Evolutionary conservation across 2,329 filamentous ascomycete species (phyloP).

Genomic region (Niveomyces coronatus): DNA sequence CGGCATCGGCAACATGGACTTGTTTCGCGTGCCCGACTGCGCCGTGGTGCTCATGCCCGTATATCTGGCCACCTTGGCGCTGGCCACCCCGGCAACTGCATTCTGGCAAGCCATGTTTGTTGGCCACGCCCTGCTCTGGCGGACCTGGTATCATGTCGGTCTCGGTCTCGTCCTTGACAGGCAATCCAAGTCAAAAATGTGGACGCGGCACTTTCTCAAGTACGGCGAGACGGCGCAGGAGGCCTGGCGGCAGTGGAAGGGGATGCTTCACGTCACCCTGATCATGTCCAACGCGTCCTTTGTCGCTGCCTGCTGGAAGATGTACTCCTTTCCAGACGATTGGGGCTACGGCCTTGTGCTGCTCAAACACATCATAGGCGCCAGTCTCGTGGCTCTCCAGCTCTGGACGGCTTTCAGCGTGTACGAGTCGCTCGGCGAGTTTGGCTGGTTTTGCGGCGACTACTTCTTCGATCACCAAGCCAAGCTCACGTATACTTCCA

Average conservation of each 20-base stretch:
- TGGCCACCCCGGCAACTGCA: slow-evolving; percentile 67
- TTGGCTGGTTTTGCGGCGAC: slow-evolving; percentile 98
- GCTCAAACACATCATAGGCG: slow-evolving; percentile 77
- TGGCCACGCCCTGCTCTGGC: slow-evolving; percentile 69
- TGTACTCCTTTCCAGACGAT: slow-evolving; percentile 78
- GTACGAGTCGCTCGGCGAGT: slow-evolving; percentile 91
- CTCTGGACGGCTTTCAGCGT: slow-evolving; percentile 89
- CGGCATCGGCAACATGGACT: slow-evolving; percentile 73
- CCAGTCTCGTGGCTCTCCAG: slow-evolving; percentile 72
- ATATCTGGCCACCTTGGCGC: slow-evolving; percentile 64
- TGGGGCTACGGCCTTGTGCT: slow-evolving; percentile 82
- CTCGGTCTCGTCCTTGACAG: slow-evolving; percentile 74
- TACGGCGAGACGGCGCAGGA: slow-evolving; percentile 84
- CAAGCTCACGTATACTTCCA: slow-evolving; percentile 88
- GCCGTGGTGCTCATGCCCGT: slow-evolving; percentile 66
- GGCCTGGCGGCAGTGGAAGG: slow-evolving; percentile 97
- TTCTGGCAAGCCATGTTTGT: slow-evolving; percentile 72
- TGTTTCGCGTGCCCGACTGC: slow-evolving; percentile 79
- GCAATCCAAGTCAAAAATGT: slow-evolving; percentile 85
- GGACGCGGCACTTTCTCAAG: slow-evolving; percentile 96
- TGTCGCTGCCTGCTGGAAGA: slow-evolving; percentile 87
- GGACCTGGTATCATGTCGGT: slow-evolving; percentile 84
- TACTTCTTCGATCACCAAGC: slow-evolving; percentile 91
- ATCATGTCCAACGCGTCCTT: slow-evolving; percentile 83
- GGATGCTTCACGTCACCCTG: slow-evolving; percentile 87